phyloP scores from a whole-genome alignment of 177 flowering plant species.

The Vitis hybrid region DNA sequence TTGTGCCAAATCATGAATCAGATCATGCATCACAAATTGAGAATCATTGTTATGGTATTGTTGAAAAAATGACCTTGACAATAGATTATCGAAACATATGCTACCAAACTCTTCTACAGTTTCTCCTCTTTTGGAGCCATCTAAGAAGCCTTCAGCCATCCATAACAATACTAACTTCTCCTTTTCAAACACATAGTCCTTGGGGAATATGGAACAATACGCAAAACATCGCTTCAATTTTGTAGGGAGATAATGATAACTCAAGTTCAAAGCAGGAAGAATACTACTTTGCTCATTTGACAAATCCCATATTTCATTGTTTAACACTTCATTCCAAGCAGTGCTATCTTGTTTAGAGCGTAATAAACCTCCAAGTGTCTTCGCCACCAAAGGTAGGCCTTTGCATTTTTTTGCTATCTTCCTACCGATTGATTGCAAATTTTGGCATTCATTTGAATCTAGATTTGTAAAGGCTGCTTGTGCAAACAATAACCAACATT shows the following conservation, averaged over 20 bases:
- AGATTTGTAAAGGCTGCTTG: slow-evolving; percentile 10
- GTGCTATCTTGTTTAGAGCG: neutral
- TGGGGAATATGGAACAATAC: slow-evolving; percentile 41
- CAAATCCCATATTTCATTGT: slow-evolving; percentile 29
- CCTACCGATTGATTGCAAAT: slow-evolving; percentile 20
- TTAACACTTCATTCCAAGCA: slow-evolving; percentile 20
- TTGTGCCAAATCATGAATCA: slow-evolving; percentile 36
- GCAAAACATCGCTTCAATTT: slow-evolving; percentile 36
- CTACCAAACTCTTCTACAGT: slow-evolving; percentile 27
- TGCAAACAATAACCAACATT: slow-evolving; percentile 25
- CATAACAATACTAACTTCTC: slow-evolving; percentile 26
- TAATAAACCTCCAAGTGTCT: slow-evolving; percentile 30
- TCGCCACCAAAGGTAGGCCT: slow-evolving; percentile 48
- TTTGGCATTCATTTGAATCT: neutral
- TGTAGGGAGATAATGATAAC: slow-evolving; percentile 38
- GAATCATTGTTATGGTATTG: neutral
- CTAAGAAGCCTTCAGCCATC: slow-evolving; percentile 39
- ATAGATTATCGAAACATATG: slow-evolving; percentile 23
- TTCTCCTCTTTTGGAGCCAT: neutral
- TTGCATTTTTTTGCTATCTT: slow-evolving; percentile 30
- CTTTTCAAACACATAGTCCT: slow-evolving; percentile 22
- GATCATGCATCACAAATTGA: slow-evolving; percentile 38
- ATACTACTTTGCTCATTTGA: slow-evolving; percentile 9
- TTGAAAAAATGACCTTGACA: slow-evolving; percentile 31
- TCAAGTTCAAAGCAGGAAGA: slow-evolving; percentile 28